phyloP scores from a whole-genome alignment of 2,329 filamentous ascomycete species.

The Phyllosticta citribraziliensis region DNA sequence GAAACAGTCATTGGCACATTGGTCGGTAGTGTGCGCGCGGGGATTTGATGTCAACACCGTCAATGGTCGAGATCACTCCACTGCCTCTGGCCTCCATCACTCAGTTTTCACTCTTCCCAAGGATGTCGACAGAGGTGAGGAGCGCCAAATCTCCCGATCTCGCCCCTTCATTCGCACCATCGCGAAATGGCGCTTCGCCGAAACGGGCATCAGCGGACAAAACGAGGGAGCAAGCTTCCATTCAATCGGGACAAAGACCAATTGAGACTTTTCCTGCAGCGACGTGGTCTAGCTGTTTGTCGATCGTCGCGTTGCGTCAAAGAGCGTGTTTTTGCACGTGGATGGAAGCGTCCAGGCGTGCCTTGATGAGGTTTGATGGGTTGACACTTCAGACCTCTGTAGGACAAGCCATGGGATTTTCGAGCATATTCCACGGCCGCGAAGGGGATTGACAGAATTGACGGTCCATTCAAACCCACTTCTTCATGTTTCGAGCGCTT shows the following conservation, averaged over 20 bases:
- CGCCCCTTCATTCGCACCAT: not conserved
- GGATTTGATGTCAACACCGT: too few relatives aligned
- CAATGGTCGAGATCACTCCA: too few relatives aligned
- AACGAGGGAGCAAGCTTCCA: not conserved
- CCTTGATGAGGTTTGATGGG: too few relatives aligned
- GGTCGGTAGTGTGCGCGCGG: too few relatives aligned
- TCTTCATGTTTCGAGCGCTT: not conserved
- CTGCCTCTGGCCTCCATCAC: too few relatives aligned
- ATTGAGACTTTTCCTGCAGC: not conserved
- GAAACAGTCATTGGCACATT: too few relatives aligned
- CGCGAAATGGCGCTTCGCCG: not conserved
- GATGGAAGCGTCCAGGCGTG: not conserved
- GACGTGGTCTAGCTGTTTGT: not conserved
- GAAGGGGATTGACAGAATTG: not conserved
- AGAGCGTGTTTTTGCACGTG: not conserved
- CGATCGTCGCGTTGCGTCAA: not conserved
- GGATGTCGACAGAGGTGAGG: not conserved
- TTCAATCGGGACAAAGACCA: not conserved
- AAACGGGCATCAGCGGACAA: not conserved
- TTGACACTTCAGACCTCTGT: too few relatives aligned
- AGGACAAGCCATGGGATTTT: too few relatives aligned
- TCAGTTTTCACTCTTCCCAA: too few relatives aligned
- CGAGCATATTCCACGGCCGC: too few relatives aligned
- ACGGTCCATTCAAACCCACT: not conserved
- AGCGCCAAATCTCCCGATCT: not conserved